These are phyloP conservation scores for Phellopilus nigrolimitatus DNA, from an alignment of 1,284 basidiomycete species.

Conservation along the genomic window DNA sequence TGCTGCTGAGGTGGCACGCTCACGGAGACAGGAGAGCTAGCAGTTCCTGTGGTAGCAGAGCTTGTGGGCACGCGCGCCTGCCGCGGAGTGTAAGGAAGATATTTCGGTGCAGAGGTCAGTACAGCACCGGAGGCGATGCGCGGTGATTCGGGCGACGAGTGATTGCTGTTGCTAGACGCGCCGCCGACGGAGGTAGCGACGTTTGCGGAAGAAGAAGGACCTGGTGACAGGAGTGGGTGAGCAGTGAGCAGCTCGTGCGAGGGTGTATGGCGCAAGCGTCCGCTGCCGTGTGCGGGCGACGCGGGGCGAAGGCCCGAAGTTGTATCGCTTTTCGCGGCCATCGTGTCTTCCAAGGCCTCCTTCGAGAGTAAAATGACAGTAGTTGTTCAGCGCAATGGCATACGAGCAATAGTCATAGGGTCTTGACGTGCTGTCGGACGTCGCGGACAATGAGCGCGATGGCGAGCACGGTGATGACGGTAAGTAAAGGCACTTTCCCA, in stretches of 20 bases:
- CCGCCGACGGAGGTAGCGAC: constrained; percentile 24
- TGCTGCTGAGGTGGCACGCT: constrained; percentile 27
- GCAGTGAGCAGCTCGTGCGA: constrained; percentile 55
- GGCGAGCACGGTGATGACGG: neutral
- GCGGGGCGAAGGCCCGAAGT: constrained; percentile 45
- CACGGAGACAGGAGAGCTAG: constrained; percentile 34
- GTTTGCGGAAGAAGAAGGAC: constrained; percentile 21
- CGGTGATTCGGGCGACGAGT: constrained; percentile 34
- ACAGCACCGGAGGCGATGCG: constrained; percentile 33
- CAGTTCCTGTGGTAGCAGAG: constrained; percentile 44
- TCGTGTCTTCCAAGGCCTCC: neutral
- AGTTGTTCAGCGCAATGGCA: neutral
- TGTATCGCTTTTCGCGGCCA: constrained; percentile 32
- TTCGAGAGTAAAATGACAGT: neutral
- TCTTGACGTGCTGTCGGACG: neutral
- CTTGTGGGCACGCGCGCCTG: constrained; percentile 46
- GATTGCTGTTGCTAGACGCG: constrained; percentile 13
- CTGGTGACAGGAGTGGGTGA: constrained; percentile 58
- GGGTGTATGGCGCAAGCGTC: constrained; percentile 32
- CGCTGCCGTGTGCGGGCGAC: constrained; percentile 40
- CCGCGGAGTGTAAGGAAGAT: constrained; percentile 52
- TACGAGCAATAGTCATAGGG: neutral
- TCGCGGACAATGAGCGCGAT: neutral
- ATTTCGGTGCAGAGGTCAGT: constrained; percentile 33
- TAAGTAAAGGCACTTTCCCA: no score